phyloP scores from a whole-genome alignment of 306 rosid species.

The Coriaria nepalensis region DNA sequence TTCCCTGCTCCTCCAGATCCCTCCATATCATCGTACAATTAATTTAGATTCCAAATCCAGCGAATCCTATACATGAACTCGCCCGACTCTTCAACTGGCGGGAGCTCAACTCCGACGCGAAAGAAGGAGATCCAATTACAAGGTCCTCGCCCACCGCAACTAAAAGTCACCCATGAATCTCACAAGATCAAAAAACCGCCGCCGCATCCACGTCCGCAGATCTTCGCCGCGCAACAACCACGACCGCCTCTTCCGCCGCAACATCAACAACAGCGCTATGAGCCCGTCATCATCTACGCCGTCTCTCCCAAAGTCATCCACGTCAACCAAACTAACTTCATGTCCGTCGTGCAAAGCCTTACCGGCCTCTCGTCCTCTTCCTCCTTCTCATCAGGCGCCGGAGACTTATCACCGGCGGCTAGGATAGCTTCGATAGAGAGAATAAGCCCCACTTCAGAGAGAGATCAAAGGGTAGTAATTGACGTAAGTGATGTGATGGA shows the following conservation, averaged over 20 bases:
- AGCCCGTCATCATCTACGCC: constrained; percentile 72
- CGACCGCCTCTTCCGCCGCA: constrained; percentile 1
- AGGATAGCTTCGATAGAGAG: constrained; percentile 72
- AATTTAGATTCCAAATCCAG: not conserved
- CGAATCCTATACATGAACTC: constrained; percentile 23
- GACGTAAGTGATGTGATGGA: constrained; percentile 17
- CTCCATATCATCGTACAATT: too few relatives aligned
- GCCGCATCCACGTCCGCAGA: constrained; percentile 29
- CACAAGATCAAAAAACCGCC: constrained; percentile 68
- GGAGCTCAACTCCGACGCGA: constrained; percentile 22
- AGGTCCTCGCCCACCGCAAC: constrained; percentile 77
- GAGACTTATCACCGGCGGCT: constrained; percentile 81
- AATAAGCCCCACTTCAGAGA: constrained; percentile 58
- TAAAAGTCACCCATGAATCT: constrained; percentile 60
- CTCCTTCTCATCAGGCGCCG: constrained; percentile 14
- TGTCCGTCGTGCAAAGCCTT: constrained; percentile 84
- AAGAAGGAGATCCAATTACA: constrained; percentile 51
- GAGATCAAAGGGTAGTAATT: constrained; percentile 17
- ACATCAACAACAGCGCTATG: constrained; percentile 18
- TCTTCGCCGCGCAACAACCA: constrained; percentile 4
- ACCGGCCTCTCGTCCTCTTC: constrained; percentile 51
- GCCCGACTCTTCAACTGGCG: constrained; percentile 24
- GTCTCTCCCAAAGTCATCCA: constrained; percentile 78
- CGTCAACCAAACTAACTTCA: constrained; percentile 47
- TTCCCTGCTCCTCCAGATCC: too few relatives aligned